A percentile compares a stretch with the other conserved stretches of the same genome.
These are phyloP conservation scores for Hypomyces rosellus DNA, from an alignment of 2,329 filamentous ascomycete genomes.

Conservation along the genomic window DNA sequence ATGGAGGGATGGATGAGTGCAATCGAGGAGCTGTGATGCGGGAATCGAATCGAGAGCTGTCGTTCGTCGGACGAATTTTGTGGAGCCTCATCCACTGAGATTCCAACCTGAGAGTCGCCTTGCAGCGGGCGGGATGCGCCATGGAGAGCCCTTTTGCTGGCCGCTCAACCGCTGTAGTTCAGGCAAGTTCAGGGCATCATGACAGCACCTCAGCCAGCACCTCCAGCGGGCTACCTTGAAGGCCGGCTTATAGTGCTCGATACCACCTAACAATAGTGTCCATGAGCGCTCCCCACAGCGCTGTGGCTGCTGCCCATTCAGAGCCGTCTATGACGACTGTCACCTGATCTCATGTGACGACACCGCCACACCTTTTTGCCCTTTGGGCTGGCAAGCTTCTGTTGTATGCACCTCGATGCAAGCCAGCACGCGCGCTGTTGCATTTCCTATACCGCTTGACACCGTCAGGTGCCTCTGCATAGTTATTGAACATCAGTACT, in stretches of 20 bases:
- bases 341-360: slow-evolving; percentile 24
- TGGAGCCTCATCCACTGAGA: slow-evolving; percentile 1
- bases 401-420: slow-evolving; percentile 9
- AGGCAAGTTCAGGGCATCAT: too few relatives aligned
- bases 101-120: too few relatives aligned
- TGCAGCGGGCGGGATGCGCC: too few relatives aligned
- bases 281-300: background rate
- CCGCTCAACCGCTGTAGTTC: too few relatives aligned
- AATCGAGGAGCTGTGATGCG: slow-evolving; percentile 1
- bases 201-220: too few relatives aligned
- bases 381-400: background rate
- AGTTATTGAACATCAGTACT: slow-evolving; percentile 9
- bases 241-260: background rate
- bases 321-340: slow-evolving; percentile 10
- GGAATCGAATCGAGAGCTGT: slow-evolving; percentile 4
- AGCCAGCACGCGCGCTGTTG: slow-evolving; percentile 10
- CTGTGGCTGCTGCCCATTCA: slow-evolving; percentile 12
- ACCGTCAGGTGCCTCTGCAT: slow-evolving; percentile 14
- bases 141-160: too few relatives aligned
- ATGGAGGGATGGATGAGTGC: background rate
- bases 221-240: too few relatives aligned
- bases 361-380: slow-evolving; percentile 22
- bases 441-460: slow-evolving; percentile 14
- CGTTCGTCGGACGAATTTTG: background rate
- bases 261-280: background rate